Base-by-base conservation (phyloP, 2,329 filamentous ascomycete genomes). In the Emmonsia crescens region DNA sequence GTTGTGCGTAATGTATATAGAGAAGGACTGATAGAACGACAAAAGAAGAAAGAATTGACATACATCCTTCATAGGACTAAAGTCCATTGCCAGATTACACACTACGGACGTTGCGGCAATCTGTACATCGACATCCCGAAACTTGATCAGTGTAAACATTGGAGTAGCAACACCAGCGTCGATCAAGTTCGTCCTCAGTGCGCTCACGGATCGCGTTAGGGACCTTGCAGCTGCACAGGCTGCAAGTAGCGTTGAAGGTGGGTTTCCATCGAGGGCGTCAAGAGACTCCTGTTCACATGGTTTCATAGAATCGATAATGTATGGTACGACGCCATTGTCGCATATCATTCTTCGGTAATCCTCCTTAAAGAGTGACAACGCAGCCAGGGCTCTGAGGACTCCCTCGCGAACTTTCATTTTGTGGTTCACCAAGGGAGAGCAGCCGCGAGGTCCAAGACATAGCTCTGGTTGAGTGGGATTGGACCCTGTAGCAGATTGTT, bases 31-130 rank as follows among this genome's bases (percentile, higher is more conserved):
- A 68, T 60, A 69, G 61, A 46, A 29, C 33, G 38, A 61, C 40
- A 14, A 27, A 42, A 4, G 49, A 58, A 29, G 21, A 40, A n/a
- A 52, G 44, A 60, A 38, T 27, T 44, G 54, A 79, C 86, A 78
- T 73, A 93, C 90, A 72, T 91, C 86, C 73, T 90, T 87, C 85
- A 96, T 91, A 0, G 94, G 92, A 70, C 92, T 96, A 68, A 95
- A 89, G 65, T 96, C 90, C 55, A 91, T 80, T 5, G 96, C 83
- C 57, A 99, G 76, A 72, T 99, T 99, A 68, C 87, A 91, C 46
- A 95, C 83, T 6, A 88, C 87, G 42, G 89, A 87, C 0, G 91
- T 95, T 5, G 93, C 91, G 57, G 91, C 91, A 70, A 94, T 87
- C 71, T 92, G 88, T 4, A 97, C 86, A 59, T 93, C 86, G 38